Evolutionary conservation across 2,329 filamentous ascomycete species (phyloP).

Genomic region (Pseudogymnoascus sp.): DNA sequence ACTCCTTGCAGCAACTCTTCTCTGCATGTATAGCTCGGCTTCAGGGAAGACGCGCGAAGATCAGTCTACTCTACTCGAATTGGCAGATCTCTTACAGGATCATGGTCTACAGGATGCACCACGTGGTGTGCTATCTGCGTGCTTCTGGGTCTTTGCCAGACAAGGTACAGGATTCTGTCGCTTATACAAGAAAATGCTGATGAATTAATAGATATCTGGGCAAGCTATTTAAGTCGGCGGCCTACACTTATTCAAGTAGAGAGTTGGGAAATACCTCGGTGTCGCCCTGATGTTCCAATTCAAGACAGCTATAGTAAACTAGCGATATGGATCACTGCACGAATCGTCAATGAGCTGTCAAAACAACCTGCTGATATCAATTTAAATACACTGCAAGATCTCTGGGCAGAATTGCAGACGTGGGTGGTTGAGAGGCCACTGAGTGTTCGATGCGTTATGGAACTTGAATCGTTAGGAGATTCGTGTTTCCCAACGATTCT

Average conservation of each 20-base stretch:
- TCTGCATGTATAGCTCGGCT: not conserved
- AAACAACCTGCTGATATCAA: not conserved
- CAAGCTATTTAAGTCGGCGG: not conserved
- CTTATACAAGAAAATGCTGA: not conserved
- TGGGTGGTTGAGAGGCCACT: slow-evolving; percentile 11
- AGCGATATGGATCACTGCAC: slow-evolving; percentile 10
- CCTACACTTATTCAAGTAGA: not conserved
- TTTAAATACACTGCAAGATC: not conserved
- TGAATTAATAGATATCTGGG: slow-evolving; percentile 8
- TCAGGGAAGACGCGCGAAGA: not conserved
- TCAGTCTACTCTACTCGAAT: not conserved
- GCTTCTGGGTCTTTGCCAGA: slow-evolving; percentile 12
- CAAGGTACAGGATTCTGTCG: not conserved
- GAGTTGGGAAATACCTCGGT: not conserved
- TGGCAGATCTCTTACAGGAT: not conserved
- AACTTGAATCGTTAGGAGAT: slow-evolving; percentile 10
- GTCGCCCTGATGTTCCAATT: not conserved
- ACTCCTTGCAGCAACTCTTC: not conserved
- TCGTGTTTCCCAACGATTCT: slow-evolving; percentile 11
- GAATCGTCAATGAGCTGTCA: slow-evolving; percentile 11
- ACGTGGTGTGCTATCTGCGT: not conserved
- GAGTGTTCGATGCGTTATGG: slow-evolving; percentile 10
- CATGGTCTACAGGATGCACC: not conserved
- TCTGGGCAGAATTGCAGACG: slow-evolving; percentile 11
- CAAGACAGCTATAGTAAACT: slow-evolving; percentile 11